Conservation (phyloP, 129 eudicot genomes). For the Silybum marianum region DNA sequence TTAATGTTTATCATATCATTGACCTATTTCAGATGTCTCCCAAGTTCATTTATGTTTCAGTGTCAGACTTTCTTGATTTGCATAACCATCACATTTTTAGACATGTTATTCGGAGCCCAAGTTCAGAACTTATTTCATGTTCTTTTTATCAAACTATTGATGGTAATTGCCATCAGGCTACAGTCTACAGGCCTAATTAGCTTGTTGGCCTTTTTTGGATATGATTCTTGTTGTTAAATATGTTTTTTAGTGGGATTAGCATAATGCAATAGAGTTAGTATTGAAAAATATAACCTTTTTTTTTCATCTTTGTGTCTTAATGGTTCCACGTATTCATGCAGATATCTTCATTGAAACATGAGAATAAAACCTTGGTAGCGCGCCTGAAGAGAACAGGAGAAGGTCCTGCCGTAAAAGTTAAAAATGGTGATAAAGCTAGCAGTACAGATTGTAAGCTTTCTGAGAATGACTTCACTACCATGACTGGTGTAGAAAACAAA, state of each 20-base stretch:
- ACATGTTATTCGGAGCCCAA: not conserved
- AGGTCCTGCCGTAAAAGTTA: slow-evolving; percentile 24
- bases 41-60: not conserved
- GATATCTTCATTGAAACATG: slow-evolving; percentile 63
- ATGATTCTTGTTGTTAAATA: not conserved
- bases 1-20: not conserved
- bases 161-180: not conserved
- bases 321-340: slow-evolving; percentile 36
- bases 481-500: slow-evolving; percentile 26
- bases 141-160: not conserved
- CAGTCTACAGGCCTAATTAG: not conserved
- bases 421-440: slow-evolving; percentile 36
- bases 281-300: not conserved
- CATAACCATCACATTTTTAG: not conserved
- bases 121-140: not conserved
- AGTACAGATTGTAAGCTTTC: slow-evolving; percentile 17
- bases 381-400: slow-evolving; percentile 29
- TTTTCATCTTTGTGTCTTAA: not conserved
- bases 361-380: slow-evolving; percentile 49
- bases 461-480: slow-evolving; percentile 11
- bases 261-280: slow-evolving; percentile 5
- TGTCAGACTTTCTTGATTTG: not conserved
- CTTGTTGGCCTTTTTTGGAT: not conserved
- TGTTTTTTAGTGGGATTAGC: not conserved
- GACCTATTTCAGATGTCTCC: not conserved